Evolutionary conservation across 106 monocot species (phyloP).

Genomic region (Allium cepa): DNA sequence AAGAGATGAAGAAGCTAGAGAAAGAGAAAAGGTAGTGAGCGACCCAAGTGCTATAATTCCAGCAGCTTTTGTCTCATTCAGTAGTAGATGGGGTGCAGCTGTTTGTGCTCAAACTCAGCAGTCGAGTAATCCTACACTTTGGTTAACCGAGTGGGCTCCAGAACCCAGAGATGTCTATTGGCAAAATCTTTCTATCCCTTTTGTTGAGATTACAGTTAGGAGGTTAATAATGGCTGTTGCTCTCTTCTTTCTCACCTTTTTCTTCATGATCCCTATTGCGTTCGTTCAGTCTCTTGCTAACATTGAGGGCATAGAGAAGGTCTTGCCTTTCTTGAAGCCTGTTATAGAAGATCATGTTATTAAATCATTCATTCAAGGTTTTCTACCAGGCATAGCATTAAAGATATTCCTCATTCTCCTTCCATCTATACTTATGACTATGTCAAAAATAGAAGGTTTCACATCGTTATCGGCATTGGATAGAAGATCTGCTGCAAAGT

Average conservation of each 20-base stretch:
- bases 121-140: constrained; percentile 80
- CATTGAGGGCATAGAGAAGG: constrained; percentile 68
- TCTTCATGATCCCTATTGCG: constrained; percentile 87
- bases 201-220: constrained; percentile 59
- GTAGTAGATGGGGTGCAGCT: constrained; percentile 74
- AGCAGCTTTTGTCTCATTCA: constrained; percentile 89
- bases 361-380: constrained; percentile 89
- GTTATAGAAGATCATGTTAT: constrained; percentile 56
- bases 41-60: constrained; percentile 68
- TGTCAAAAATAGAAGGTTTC: constrained; percentile 89
- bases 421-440: constrained; percentile 75
- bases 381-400: constrained; percentile 79
- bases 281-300: constrained; percentile 94
- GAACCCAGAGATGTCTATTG: constrained; percentile 95
- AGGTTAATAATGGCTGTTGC: constrained; percentile 65
- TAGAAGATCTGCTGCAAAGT: constrained; percentile 79
- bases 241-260: constrained; percentile 80
- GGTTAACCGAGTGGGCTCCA: constrained; percentile 96
- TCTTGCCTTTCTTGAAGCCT: constrained; percentile 58
- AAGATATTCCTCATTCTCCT: constrained; percentile 83
- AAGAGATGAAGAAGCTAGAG: constrained; percentile 46
- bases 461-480: constrained; percentile 65
- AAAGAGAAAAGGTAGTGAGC: constrained; percentile 50
- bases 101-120: constrained; percentile 98
- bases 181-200: constrained; percentile 83